Conservation (phyloP, 1,284 basidiomycete species). For the Singerocomus inundabilis region DNA sequence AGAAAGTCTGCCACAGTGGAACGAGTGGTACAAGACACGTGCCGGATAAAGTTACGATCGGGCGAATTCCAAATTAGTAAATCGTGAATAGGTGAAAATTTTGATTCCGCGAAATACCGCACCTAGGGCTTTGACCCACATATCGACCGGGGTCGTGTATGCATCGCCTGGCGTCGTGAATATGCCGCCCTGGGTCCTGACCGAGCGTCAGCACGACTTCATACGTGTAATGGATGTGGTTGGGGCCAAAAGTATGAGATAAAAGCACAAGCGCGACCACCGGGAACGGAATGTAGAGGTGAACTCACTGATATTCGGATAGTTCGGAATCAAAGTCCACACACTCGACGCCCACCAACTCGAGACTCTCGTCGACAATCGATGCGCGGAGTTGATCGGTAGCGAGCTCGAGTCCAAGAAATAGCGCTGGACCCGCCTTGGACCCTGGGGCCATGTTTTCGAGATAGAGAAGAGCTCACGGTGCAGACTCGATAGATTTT, state of each 20-base stretch:
- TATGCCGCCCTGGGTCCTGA: slow-evolving; percentile 78
- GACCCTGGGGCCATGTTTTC: slow-evolving; percentile 45
- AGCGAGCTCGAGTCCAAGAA: slow-evolving; percentile 76
- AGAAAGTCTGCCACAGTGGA: too few species aligned
- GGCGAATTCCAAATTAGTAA: slow-evolving; percentile 33
- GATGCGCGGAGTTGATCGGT: slow-evolving; percentile 77
- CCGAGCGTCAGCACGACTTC: slow-evolving; percentile 15
- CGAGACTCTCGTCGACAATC: slow-evolving; percentile 75
- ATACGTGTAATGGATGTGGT: slow-evolving; percentile 6
- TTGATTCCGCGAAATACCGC: slow-evolving; percentile 38
- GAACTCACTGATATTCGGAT: slow-evolving; percentile 73
- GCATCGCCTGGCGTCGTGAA: slow-evolving; percentile 82
- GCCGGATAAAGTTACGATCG: slow-evolving; percentile 35
- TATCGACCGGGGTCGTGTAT: slow-evolving; percentile 79
- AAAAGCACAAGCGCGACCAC: background rate
- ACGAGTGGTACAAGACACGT: slow-evolving; percentile 24
- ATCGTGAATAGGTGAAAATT: slow-evolving; percentile 30
- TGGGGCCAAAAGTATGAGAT: slow-evolving; percentile 2
- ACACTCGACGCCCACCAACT: slow-evolving; percentile 73
- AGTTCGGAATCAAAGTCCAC: slow-evolving; percentile 80
- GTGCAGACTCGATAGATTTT: slow-evolving; percentile 5
- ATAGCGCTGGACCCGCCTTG: slow-evolving; percentile 59
- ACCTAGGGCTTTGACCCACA: slow-evolving; percentile 85
- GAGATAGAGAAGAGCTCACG: slow-evolving; percentile 7
- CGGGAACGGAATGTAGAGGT: slow-evolving; percentile 4